Evolutionary conservation across 257 asterid species (phyloP).

Genomic region (Solanum arcanum): DNA sequence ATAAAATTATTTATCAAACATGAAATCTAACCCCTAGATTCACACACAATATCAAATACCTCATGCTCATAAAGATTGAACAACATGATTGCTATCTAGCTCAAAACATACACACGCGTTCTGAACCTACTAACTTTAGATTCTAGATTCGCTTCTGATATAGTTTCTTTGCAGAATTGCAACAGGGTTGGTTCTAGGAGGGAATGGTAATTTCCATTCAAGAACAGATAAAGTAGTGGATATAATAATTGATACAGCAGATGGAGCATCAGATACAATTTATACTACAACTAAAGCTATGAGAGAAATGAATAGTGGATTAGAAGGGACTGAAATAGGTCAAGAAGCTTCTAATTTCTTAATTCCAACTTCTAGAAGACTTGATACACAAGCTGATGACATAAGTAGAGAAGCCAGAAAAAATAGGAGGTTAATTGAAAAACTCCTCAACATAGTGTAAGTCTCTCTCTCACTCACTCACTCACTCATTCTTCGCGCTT

Average conservation of each 20-base stretch:
- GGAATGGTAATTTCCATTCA: conserved; percentile 49
- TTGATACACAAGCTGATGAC: conserved; percentile 53
- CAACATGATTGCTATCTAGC: not conserved
- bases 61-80: not conserved
- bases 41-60: not conserved
- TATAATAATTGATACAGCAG: conserved; percentile 70
- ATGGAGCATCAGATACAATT: conserved; percentile 64
- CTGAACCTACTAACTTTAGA: not conserved
- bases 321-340: conserved; percentile 18
- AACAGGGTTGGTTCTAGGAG: conserved; percentile 69
- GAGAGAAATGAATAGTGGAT: conserved; percentile 36
- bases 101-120: not conserved
- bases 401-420: conserved; percentile 55
- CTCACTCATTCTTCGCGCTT: not conserved
- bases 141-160: not conserved
- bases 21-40: too few species aligned
- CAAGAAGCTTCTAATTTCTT: conserved; percentile 34
- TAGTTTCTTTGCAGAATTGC: conserved; percentile 30
- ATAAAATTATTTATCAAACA: too few species aligned
- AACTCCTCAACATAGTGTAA: conserved; percentile 46
- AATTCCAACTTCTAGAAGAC: conserved; percentile 36
- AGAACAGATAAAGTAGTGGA: conserved; percentile 50
- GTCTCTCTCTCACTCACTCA: not conserved
- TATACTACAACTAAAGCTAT: conserved; percentile 55
- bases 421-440: conserved; percentile 36